Base-by-base conservation (phyloP, 352 stramenopile species). In the Globisporangium irregulare region DNA sequence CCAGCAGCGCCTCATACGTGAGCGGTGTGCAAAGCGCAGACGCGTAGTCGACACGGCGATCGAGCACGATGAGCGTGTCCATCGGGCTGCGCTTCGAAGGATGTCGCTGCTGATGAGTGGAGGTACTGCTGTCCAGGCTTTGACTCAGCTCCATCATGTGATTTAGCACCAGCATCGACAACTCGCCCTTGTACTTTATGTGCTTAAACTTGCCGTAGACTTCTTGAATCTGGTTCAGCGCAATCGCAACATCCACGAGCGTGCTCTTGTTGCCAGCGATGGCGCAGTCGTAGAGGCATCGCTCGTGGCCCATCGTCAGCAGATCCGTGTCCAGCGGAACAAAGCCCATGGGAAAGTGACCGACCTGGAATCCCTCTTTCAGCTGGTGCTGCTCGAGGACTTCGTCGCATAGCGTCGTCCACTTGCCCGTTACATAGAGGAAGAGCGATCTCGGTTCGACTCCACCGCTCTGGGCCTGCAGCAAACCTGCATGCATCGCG, bases 161-260 rank as follows among this genome's bases (percentile, higher is more conserved):
- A 24, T 90, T 82, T 22, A 89, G 67, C 25, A 93, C 81, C 8
- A 87, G 73, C 73, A 87, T 90, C 10, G 83, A 76, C 41, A 92
- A 62, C 46, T 93, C 81, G 10, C 86, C 86, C 62, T 94, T 94
- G 75, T 89, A 90, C 64, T 94, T 91, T 66, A 94, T 89, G n/a
- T 79, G 70, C 20, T 72, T 59, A 48, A 93, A 91, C 18, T 68
- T 69, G 0, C 82, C 86, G 34, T 89, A 91, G 6, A 83, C 32
- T 15, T 81, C 68, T 59, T 94, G 84, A 14, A 93, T 48, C 46
- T 83, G 63, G 41, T 83, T 67, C 22, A 94, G 67, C 24, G 82
- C 82, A 0, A 69, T 41, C 5, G 82, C 84, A 32, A 80, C 66
- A 62, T 91, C 82, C 14, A 81, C 68, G 20, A 92, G 70, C 24